phyloP scores from a whole-genome alignment of 495 filamentous ascomycete genomes.

The Lentithecium fluviatile region DNA sequence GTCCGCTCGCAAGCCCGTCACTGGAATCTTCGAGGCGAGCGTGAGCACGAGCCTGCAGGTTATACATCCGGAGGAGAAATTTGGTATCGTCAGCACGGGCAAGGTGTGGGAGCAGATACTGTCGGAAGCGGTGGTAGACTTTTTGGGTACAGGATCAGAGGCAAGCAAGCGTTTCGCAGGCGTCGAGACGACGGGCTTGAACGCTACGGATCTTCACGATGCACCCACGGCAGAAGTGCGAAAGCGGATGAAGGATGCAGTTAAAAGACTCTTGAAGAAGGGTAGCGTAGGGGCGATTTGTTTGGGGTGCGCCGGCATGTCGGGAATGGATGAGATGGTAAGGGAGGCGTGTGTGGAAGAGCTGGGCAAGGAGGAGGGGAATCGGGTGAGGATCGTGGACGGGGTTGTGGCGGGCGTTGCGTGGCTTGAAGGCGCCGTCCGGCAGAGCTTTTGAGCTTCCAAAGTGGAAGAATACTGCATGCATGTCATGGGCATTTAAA shows the following conservation, averaged over 20 bases:
- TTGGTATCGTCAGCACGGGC: slow-evolving; percentile 90
- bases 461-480: neutral
- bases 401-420: slow-evolving; percentile 78
- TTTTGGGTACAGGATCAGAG: slow-evolving; percentile 47
- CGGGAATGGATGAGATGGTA: slow-evolving; percentile 79
- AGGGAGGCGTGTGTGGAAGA: slow-evolving; percentile 63
- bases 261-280: slow-evolving; percentile 58
- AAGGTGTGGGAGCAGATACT: slow-evolving; percentile 76
- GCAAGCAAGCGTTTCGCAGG: slow-evolving; percentile 60
- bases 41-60: slow-evolving; percentile 57
- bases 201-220: slow-evolving; percentile 76
- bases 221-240: slow-evolving; percentile 62
- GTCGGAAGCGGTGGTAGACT: slow-evolving; percentile 56
- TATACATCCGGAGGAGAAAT: slow-evolving; percentile 55
- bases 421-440: slow-evolving; percentile 56
- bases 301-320: slow-evolving; percentile 89
- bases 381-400: slow-evolving; percentile 70
- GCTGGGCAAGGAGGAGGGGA: slow-evolving; percentile 61
- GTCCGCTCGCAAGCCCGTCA: slow-evolving; percentile 56
- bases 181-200: slow-evolving; percentile 79
- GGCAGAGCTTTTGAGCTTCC: slow-evolving; percentile 29
- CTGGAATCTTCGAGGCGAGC: slow-evolving; percentile 86
- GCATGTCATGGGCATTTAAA: neutral
- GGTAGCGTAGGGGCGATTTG: slow-evolving; percentile 65
- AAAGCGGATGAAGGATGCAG: slow-evolving; percentile 61